Base-by-base conservation (phyloP, 2,329 filamentous ascomycete species). In the Claviceps maximensis region DNA sequence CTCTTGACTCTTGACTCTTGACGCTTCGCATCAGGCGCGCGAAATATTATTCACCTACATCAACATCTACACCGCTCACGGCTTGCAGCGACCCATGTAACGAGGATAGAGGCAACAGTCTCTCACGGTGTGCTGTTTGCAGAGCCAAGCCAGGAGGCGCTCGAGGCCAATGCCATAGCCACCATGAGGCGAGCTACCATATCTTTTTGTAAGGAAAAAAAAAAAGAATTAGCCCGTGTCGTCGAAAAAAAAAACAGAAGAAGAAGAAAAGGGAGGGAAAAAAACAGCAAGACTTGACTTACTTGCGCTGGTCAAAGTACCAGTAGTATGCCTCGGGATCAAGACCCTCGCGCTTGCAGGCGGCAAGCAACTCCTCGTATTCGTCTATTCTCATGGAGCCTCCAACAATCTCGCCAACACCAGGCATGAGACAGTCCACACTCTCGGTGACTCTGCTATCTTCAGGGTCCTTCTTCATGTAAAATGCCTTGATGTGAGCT, bases 281-380 rank as follows among this genome's bases (percentile, higher is more conserved):
- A 25, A 17, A 17, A 49, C 1, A 3, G 31, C 19, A 36, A 49
- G 6, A 25, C 6, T 19, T 12, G 15, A 54, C 60, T 55, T 52
- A 61, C 87, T 93, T 95, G 67, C 90, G 79, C 79, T 95, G 89
- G 72, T 96, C 93, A 33, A 89, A 94, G 74, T 97, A 98, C 93
- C 93, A 98, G 78, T 94, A 97, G 74, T 97, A 97, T 47, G 85
- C 83, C 61, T 79, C 80, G 21, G 89, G 82, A 62, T 87, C 82
- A 67, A 97, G 94, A 42, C 84, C 85, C 71, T 96, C 86, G 57
- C 85, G 82, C 70, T 89, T 82, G 68, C 94, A 98, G 1, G 88
- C 93, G 25, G 78, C 83, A 76, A 96, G 83, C 59, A 96, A 74
- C 75, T 95, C 89, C 15, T 95, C 87, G 66, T 87, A 89, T 66